Conservation (phyloP, 768 basidiomycete genomes). For the Lyophyllum semitale region DNA sequence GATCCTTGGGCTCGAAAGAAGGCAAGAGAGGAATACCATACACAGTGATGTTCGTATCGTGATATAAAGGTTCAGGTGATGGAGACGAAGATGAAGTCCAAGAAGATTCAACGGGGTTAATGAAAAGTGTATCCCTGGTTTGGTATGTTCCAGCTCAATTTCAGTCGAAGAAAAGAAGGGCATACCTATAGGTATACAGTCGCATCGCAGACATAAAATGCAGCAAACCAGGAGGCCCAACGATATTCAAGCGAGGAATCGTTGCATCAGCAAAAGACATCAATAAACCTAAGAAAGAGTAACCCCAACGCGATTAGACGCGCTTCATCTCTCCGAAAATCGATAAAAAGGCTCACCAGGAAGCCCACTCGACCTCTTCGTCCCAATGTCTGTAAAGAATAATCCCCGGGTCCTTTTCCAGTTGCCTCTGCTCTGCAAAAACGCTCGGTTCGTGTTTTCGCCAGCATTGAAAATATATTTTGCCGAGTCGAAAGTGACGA, state of each 20-base stretch:
- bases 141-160: neutral
- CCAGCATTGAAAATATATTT: constrained; percentile 90
- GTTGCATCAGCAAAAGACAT: constrained; percentile 82
- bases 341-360: constrained; percentile 54
- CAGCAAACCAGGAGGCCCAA: constrained; percentile 73
- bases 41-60: constrained; percentile 65
- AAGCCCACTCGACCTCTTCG: constrained; percentile 69
- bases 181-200: constrained; percentile 66
- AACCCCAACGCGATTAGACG: constrained; percentile 2
- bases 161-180: neutral
- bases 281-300: constrained; percentile 53
- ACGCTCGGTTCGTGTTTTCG: constrained; percentile 77
- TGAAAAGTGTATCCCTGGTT: constrained; percentile 50
- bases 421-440: constrained; percentile 64
- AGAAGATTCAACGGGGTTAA: constrained; percentile 47
- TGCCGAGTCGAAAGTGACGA: constrained; percentile 72
- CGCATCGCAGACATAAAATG: constrained; percentile 76
- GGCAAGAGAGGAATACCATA: constrained; percentile 56
- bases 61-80: constrained; percentile 47
- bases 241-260: constrained; percentile 54
- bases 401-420: constrained; percentile 69
- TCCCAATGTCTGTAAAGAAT: constrained; percentile 70
- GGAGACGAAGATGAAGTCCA: constrained; percentile 21
- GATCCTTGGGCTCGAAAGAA: neutral
- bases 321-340: neutral